Conservation (phyloP, 2,329 filamentous ascomycete species). For the Penicillium sp. region DNA sequence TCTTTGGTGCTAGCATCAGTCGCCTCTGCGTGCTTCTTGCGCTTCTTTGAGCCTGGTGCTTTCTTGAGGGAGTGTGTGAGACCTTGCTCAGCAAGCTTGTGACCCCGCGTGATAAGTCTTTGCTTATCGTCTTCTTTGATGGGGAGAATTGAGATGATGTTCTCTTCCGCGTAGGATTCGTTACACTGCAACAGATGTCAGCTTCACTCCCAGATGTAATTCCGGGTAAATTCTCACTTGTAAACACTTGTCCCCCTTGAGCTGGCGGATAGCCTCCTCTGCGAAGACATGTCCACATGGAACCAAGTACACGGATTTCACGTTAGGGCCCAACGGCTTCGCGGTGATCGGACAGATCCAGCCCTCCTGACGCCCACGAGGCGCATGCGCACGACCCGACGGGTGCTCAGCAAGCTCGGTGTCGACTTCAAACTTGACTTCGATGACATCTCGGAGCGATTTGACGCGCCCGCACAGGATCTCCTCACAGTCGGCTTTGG, state of each 20-base stretch:
- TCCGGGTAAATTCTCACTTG: conserved; percentile 44
- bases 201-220: neutral
- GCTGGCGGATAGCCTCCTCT: conserved; percentile 79
- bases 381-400: conserved; percentile 36
- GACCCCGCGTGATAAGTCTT: conserved; percentile 64
- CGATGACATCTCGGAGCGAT: conserved; percentile 81
- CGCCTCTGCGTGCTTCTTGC: conserved; percentile 65
- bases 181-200: conserved; percentile 62
- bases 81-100: conserved; percentile 68
- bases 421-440: conserved; percentile 72
- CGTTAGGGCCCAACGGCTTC: conserved; percentile 77
- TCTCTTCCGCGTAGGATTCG: conserved; percentile 68
- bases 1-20: conserved; percentile 36
- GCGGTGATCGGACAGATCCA: conserved; percentile 87
- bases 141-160: conserved; percentile 82
- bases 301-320: conserved; percentile 83
- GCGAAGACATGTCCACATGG: conserved; percentile 96
- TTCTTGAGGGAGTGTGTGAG: conserved; percentile 90
- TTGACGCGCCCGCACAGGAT: conserved; percentile 67
- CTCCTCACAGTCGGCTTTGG: conserved; percentile 62
- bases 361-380: conserved; percentile 51
- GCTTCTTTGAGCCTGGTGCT: conserved; percentile 64
- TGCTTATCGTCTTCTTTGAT: conserved; percentile 69
- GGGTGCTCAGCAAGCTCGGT: conserved; percentile 41
- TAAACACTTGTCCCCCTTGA: conserved; percentile 65